Evolutionary conservation across 768 basidiomycete species (phyloP).

Genomic region (Termitomyces sp.): DNA sequence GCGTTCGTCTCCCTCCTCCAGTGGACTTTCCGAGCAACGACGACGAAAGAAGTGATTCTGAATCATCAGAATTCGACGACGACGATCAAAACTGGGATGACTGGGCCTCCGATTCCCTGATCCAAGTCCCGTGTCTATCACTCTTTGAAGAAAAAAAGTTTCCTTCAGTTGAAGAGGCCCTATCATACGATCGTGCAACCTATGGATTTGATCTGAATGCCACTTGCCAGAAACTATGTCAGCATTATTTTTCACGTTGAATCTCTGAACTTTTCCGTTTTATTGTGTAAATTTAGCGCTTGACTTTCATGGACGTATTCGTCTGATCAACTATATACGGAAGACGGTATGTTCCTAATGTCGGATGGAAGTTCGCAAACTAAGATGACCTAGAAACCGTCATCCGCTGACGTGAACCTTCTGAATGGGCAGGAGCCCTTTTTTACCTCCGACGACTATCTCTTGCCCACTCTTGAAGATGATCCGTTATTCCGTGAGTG

Average conservation of each 20-base stretch:
- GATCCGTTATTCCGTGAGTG: slow-evolving; percentile 85
- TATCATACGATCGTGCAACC: slow-evolving; percentile 55
- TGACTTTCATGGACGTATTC: slow-evolving; percentile 76
- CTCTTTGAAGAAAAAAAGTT: slow-evolving; percentile 71
- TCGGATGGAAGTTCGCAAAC: slow-evolving; percentile 1
- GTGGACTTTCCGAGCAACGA: slow-evolving; percentile 16
- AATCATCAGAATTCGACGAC: slow-evolving; percentile 30
- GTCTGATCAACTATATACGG: slow-evolving; percentile 85
- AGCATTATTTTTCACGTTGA: slow-evolving; percentile 18
- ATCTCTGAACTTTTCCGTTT: not conserved
- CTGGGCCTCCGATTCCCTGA: slow-evolving; percentile 69
- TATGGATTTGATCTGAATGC: slow-evolving; percentile 63
- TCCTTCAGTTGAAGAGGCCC: slow-evolving; percentile 51
- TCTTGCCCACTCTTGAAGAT: slow-evolving; percentile 78
- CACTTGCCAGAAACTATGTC: slow-evolving; percentile 51
- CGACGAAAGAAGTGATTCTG: slow-evolving; percentile 21
- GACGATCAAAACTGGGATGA: slow-evolving; percentile 73
- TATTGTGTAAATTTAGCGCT: slow-evolving; percentile 41
- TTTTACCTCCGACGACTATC: slow-evolving; percentile 73
- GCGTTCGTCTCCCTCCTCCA: slow-evolving; percentile 32
- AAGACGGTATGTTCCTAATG: slow-evolving; percentile 47
- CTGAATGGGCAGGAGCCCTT: slow-evolving; percentile 59
- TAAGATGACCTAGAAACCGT: slow-evolving; percentile 43
- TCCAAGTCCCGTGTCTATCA: slow-evolving; percentile 54
- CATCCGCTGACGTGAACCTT: slow-evolving; percentile 37